Base-by-base conservation (phyloP, 2,329 filamentous ascomycete species). In the Colletotrichum neosansevieriae region DNA sequence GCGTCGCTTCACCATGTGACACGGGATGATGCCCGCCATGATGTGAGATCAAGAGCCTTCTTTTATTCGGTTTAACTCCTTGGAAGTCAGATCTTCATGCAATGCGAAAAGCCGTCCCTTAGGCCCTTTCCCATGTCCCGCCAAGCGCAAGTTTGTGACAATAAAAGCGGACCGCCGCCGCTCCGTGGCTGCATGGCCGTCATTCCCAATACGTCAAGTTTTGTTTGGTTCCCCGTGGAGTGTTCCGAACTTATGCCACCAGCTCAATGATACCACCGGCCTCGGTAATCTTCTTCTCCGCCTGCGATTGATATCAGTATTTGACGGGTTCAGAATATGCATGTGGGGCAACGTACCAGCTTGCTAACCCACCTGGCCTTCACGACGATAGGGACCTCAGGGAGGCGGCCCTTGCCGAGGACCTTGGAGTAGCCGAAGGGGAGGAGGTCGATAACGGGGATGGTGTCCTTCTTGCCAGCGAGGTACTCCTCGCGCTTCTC, bases 281-380 rank as follows among this genome's bases (percentile, higher is more conserved):
- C 84, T 96, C 94, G 83, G 93, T 97, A 86, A 99, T 98, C 92
- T 99, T 99, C 87, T 93, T 89, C 92, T 99, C 96, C 76, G 96
- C 96, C 69, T 71, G 61, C 21, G 21, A 4, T 9, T 2, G 7
- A 9, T 32, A 66, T 67, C 53, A 63, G 69, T 24, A 7, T 42
- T n/a, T 11, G 11, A 38, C 7, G 4, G 12, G 12, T 54, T 32
- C 7, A 2, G n/a, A 4, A 32, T n/a, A 5, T 6, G 12, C 6
- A 1, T 10, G 12, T 12, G 9, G 24, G 10, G 19, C 5, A 21
- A 66, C 63, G 32, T 54, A 69, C 67, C 83, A 97, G 91, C 82
- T 92, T 92, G 89, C 91, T 94, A 85, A 99, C 93, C 88, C 94
- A 98, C 82, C 96, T 89, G 76, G 96, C 95, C 81, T 93, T 93